Conservation (phyloP, 345 rosid genomes). For the Kernera saxatilis region DNA sequence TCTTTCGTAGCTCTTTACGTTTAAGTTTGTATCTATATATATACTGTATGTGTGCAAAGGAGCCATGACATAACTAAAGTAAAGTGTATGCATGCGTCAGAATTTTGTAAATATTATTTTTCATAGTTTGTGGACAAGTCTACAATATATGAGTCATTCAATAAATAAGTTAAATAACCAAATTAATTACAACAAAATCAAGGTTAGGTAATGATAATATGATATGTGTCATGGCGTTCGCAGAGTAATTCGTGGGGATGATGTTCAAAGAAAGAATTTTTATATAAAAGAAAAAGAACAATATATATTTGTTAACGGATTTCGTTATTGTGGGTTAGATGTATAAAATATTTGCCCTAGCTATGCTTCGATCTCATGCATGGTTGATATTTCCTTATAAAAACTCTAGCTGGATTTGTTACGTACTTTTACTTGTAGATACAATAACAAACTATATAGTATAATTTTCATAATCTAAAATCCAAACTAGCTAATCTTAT, state of each 20-base stretch:
- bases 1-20: constrained; percentile 17
- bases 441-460: background rate
- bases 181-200: background rate
- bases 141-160: constrained; percentile 22
- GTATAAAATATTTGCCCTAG: constrained; percentile 9
- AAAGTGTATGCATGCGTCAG: constrained; percentile 25
- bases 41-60: background rate
- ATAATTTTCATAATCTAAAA: background rate
- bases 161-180: background rate
- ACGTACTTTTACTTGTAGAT: background rate
- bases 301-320: background rate
- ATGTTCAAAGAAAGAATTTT: background rate
- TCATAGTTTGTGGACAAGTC: background rate
- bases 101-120: constrained; percentile 8
- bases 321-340: constrained; percentile 14
- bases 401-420: background rate
- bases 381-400: background rate
- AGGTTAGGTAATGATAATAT: constrained; percentile 27
- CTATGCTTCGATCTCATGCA: background rate
- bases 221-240: constrained; percentile 20
- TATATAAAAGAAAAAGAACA: background rate
- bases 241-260: constrained; percentile 24
- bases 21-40: constrained; percentile 9
- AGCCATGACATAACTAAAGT: constrained; percentile 13
- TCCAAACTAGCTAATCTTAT: background rate